phyloP scores from a whole-genome alignment of 2,329 filamentous ascomycete genomes.

The Talaromyces pinophilus region DNA sequence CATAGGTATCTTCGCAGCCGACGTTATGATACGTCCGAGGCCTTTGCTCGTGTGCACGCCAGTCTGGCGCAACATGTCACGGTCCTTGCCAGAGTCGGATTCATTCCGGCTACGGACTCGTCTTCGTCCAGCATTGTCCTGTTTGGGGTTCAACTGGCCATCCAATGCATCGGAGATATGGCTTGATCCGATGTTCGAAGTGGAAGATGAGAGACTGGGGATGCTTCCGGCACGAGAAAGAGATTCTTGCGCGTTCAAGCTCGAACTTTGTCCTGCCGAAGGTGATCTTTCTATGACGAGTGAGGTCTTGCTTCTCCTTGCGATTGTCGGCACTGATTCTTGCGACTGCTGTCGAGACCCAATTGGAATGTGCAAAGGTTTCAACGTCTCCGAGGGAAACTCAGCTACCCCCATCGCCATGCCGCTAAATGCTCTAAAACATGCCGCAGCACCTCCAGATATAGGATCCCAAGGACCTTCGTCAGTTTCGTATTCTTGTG shows the following conservation, averaged over 20 bases:
- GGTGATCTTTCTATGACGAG: background rate
- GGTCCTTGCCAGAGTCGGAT: background rate
- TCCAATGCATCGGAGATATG: background rate
- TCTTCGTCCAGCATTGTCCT: background rate
- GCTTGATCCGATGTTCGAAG: background rate
- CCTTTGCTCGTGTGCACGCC: slow-evolving; percentile 14
- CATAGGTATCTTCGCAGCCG: background rate
- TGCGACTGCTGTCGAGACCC: slow-evolving; percentile 7
- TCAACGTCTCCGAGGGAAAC: slow-evolving; percentile 10
- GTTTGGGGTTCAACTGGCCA: background rate
- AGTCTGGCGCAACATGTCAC: slow-evolving; percentile 11
- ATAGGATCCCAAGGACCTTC: slow-evolving; percentile 78
- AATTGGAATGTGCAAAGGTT: background rate
- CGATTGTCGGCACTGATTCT: background rate
- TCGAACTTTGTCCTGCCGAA: background rate
- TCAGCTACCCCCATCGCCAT: slow-evolving; percentile 13
- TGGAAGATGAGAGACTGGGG: background rate
- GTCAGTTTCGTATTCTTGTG: slow-evolving; percentile 72
- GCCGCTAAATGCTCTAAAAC: slow-evolving; percentile 74
- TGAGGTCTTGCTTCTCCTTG: background rate
- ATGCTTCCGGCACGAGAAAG: background rate
- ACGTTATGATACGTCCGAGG: slow-evolving; percentile 2
- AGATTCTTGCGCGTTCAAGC: slow-evolving; percentile 9
- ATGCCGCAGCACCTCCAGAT: slow-evolving; percentile 70
- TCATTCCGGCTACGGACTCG: background rate